phyloP scores from a whole-genome alignment of 73 alveolate genomes.

The Effrenium voratum region DNA sequence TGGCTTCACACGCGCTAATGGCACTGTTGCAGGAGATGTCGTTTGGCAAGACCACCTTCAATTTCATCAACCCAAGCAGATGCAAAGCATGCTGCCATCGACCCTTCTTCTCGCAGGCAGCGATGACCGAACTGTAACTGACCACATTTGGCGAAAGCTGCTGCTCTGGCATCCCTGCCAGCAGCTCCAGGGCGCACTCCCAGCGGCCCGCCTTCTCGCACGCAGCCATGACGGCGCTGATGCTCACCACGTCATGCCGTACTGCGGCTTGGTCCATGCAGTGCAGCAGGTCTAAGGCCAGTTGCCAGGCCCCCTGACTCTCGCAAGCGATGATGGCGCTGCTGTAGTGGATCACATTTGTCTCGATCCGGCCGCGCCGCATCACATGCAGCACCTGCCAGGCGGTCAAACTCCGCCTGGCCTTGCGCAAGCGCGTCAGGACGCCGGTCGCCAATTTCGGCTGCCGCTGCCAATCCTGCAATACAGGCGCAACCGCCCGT shows the following conservation, averaged over 20 bases:
- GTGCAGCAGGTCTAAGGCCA: constrained; percentile 43
- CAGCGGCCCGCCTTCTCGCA: constrained; percentile 54
- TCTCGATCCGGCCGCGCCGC: constrained; percentile 49
- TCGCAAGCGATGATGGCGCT: constrained; percentile 83
- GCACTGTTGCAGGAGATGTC: constrained; percentile 83
- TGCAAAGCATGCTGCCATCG: constrained; percentile 62
- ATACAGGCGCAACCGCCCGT: background rate
- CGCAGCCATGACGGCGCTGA: constrained; percentile 66
- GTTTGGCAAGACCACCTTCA: constrained; percentile 9
- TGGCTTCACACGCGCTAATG: constrained; percentile 47
- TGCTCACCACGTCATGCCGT: constrained; percentile 51
- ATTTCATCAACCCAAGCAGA: constrained; percentile 8
- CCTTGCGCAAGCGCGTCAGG: constrained; percentile 59
- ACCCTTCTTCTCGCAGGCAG: constrained; percentile 90
- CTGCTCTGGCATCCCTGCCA: background rate
- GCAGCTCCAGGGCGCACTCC: constrained; percentile 52
- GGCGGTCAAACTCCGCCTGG: constrained; percentile 45
- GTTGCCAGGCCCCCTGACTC: constrained; percentile 79
- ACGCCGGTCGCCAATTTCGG: constrained; percentile 66
- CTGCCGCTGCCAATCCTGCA: constrained; percentile 57
- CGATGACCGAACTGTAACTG: constrained; percentile 59
- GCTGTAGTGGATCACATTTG: constrained; percentile 80
- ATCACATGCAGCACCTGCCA: constrained; percentile 80
- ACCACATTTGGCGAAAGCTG: constrained; percentile 49
- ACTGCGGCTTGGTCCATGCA: constrained; percentile 4